Percentiles rank a stretch among this genome's conserved stretches.
These are phyloP conservation scores for Echites panduratus DNA, from an alignment of 257 asterid genomes.

Conservation along the genomic window DNA sequence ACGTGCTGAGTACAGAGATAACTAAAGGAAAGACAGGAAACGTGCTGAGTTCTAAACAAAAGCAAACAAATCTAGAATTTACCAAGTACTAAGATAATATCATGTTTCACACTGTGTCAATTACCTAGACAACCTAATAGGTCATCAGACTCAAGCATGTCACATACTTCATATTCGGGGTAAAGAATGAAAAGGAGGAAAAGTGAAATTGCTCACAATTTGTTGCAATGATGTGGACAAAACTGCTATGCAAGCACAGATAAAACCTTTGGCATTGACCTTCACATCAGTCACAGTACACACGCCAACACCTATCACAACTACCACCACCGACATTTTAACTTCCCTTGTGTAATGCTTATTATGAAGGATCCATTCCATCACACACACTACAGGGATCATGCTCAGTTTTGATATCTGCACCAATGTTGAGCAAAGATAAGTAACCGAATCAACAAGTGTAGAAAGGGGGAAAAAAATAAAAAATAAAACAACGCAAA, in stretches of 20 bases:
- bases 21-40: neutral
- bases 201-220: constrained; percentile 56
- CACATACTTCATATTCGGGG: neutral
- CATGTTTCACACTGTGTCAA: no score
- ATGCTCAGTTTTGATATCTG: constrained; percentile 96
- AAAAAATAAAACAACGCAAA: neutral
- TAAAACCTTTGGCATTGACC: constrained; percentile 77
- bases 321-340: constrained; percentile 77
- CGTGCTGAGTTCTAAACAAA: no score
- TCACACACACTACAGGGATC: constrained; percentile 93
- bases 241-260: constrained; percentile 92
- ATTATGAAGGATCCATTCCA: constrained; percentile 93
- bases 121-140: no score
- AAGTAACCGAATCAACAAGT: neutral
- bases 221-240: constrained; percentile 85
- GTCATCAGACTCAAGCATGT: neutral
- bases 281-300: constrained; percentile 97
- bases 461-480: neutral
- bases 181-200: neutral
- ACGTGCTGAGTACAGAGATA: no score
- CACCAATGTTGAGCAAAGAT: constrained; percentile 19
- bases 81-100: no score
- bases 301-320: constrained; percentile 94
- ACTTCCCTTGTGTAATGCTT: constrained; percentile 79
- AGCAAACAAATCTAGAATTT: no score